Evolutionary conservation across 148 eudicot genomes (phyloP), one percentile per base, ranked within the genome.

Genomic region (Rhododendron ferrugineum): DNA sequence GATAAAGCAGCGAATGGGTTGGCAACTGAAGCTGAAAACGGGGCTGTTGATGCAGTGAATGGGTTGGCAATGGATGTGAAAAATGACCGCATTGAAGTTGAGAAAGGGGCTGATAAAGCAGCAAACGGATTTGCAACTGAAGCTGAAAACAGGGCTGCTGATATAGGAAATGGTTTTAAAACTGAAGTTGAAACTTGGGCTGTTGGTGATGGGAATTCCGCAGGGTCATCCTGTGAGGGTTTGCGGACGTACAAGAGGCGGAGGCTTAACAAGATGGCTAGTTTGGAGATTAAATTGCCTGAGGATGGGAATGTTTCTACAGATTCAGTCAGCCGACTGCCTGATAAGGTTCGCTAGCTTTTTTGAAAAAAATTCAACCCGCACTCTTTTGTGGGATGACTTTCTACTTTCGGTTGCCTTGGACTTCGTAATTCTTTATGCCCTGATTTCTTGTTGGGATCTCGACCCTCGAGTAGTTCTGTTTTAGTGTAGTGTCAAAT

Each of bases 161-260:
- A 28, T 68, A 78, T 8, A 28, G 82, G 20, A 42, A 86, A 82
- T 50, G 86, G 70, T 49, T 56, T 73, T 58, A 50, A 36, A 5
- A 28, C 4, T 83, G 86, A 26, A 78, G 11, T 28, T 88, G 88
- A 84, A 64, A 91, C 87, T 52, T 86, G 86, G 36, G 73, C 32
- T 85, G 78, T 22, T 47, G 86, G 72, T 18, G 75, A 84, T 30
- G 87, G 72, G 28, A 80, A 72, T 54, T 87, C 88, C 37, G 80
- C 83, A 34, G 84, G 82, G 70, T 82, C 83, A 0, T 85, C 89
- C 2, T 58, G 34, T 7, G 86, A 82, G 40, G 70, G 50, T 54
- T 46, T 92, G 66, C 88, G 79, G 30, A 92, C 91, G 1, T 92
- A 91, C 82, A 86, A 88, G 84, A 88, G 94, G 83, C 92, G 93